A percentile compares a stretch with the other conserved stretches of the same genome.
These are phyloP conservation scores for Cutaneotrichosporon sp. DNA, from an alignment of 1,284 basidiomycete species.

Conservation along the genomic window DNA sequence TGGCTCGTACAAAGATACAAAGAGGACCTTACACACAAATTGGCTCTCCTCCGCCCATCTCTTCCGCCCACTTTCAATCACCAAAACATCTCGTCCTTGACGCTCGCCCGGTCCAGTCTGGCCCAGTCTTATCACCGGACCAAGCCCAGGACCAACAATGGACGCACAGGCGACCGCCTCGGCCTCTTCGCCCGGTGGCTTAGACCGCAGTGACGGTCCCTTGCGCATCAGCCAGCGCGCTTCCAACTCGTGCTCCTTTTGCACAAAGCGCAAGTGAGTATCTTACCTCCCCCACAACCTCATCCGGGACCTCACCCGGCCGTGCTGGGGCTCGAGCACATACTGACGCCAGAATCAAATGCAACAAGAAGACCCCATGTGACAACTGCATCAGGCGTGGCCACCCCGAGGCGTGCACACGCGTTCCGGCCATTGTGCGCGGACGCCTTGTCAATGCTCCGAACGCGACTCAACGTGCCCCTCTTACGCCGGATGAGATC, in stretches of 20 bases:
- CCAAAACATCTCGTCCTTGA: constrained; percentile 8
- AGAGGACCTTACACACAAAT: no score
- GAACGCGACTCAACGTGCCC: constrained; percentile 22
- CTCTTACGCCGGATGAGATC: constrained; percentile 29
- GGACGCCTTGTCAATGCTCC: constrained; percentile 29
- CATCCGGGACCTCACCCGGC: not conserved
- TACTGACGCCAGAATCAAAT: constrained; percentile 24
- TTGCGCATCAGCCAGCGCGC: constrained; percentile 26
- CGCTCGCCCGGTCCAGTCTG: constrained; percentile 9
- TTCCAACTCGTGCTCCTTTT: constrained; percentile 27
- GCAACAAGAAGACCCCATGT: constrained; percentile 28
- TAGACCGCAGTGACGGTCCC: constrained; percentile 1
- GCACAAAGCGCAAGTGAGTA: constrained; percentile 31
- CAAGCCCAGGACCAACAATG: constrained; percentile 1
- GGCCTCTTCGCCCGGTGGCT: not conserved
- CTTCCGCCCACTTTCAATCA: not conserved
- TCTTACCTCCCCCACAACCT: not conserved
- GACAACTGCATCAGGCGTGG: constrained; percentile 29
- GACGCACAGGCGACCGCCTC: not conserved
- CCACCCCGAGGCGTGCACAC: constrained; percentile 27
- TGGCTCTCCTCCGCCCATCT: not conserved
- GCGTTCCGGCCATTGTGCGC: constrained; percentile 27
- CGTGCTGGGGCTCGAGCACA: not conserved
- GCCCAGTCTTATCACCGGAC: not conserved
- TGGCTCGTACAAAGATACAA: no score